Base-by-base conservation (phyloP, 1,139 yeast species). In the Nakaseomyces bracarensis region DNA sequence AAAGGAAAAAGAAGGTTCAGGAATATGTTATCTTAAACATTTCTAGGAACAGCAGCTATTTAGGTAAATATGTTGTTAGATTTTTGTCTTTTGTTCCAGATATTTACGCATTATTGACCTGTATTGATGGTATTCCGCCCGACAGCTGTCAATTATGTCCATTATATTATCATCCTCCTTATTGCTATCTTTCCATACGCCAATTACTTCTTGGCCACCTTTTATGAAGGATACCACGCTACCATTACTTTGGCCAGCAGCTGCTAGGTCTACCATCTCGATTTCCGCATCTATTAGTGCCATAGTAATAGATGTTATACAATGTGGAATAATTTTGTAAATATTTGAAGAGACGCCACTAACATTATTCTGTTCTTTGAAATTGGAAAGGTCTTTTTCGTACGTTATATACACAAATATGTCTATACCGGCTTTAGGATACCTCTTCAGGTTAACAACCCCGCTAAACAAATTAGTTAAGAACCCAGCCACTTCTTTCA, bases 381-480 rank as follows among this genome's bases (percentile, higher is more conserved):
- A 28, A 25, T 18, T 44, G 43, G 50, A 46, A n/a, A 43, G 42
- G 22, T 49, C 50, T 31, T 68, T 54, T 46, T 68, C 64, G 39
- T 57, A 53, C 35, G 55, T 54, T 38, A 59, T 40, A 35, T 82
- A 76, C n/a, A 89, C 69, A 52, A 80, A 82, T 19, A 91, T 70
- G 55, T 82, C 93, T 43, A 91, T 84, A 19, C 89, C 78, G 8
- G 95, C 83, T 61, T 91, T 91, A 4, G 97, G 96, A 59, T 89
- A 89, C 47, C 79, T 77, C 14, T 76, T 76, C 39, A 86, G 67
- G 34, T 83, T 63, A 3, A 91, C 72, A 9, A 64, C 66, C 22
- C 66, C 55, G 18, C 59, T 58, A 44, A 66, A 60, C 11, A 57
- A 56, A 37, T 58, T 60, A 19, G 61, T 59, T 41, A 66, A 46